These are phyloP conservation scores for Fusarium armeniacum DNA, from an alignment of 2,329 filamentous ascomycete genomes.

Conservation along the genomic window DNA sequence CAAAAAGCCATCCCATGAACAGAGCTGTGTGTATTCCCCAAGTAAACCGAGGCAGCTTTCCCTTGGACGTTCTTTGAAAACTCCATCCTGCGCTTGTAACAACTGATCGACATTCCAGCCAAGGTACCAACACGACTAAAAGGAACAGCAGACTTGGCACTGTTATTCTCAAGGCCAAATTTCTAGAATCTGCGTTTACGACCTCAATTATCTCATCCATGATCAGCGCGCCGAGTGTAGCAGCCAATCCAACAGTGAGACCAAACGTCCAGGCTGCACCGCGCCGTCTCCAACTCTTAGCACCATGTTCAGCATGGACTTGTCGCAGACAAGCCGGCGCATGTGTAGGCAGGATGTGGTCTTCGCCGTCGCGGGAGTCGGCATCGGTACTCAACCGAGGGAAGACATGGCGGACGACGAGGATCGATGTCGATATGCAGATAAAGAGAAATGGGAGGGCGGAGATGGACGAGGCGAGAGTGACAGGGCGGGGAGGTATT, in stretches of 20 bases:
- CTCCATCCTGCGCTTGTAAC: conserved; percentile 71
- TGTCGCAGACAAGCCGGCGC: conserved; percentile 72
- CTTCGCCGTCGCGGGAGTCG: conserved; percentile 66
- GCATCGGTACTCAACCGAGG: conserved; percentile 75
- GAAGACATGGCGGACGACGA: conserved; percentile 78
- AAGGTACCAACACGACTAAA: conserved; percentile 81
- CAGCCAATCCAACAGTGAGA: conserved; percentile 80
- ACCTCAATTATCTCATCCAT: conserved; percentile 86
- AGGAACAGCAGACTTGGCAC: conserved; percentile 79
- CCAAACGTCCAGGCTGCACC: conserved; percentile 78
- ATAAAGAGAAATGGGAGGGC: conserved; percentile 79
- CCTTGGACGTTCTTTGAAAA: conserved; percentile 70
- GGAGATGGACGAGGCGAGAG: conserved; percentile 66
- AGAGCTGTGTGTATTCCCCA: conserved; percentile 74
- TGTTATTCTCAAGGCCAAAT: conserved; percentile 76
- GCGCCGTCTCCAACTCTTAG: conserved; percentile 65
- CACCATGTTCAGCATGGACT: conserved; percentile 70
- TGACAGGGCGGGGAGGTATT: conserved; percentile 58
- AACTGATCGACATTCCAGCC: conserved; percentile 81
- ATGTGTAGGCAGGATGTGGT: conserved; percentile 72
- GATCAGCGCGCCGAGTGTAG: conserved; percentile 83
- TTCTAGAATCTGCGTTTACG: conserved; percentile 76
- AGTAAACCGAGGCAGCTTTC: conserved; percentile 69
- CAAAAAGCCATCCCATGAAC: conserved; percentile 77
- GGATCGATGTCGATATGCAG: conserved; percentile 72